Evolutionary conservation across 2,329 filamentous ascomycete species (phyloP).

Genomic region (Helicocarpus griseus): DNA sequence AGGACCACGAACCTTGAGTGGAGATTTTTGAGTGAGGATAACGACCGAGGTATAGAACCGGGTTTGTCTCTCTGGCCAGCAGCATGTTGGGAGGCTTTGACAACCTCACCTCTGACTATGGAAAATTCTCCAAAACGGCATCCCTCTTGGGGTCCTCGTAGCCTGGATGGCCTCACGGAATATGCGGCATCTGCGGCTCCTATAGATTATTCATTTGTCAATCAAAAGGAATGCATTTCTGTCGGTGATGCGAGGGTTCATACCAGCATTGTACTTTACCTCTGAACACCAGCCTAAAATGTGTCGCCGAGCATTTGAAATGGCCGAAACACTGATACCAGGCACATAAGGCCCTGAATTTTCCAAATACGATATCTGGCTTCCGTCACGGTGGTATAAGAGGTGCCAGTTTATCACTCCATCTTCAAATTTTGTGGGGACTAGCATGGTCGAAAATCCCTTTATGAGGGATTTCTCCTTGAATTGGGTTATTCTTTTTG

Average conservation of each 20-base stretch:
- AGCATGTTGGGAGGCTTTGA: too few relatives aligned
- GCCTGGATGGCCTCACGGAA: too few relatives aligned
- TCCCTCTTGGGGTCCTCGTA: too few relatives aligned
- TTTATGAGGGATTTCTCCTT: neutral
- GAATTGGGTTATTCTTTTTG: neutral
- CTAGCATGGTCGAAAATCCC: neutral
- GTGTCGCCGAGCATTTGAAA: neutral
- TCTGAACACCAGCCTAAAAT: neutral
- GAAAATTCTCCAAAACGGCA: too few relatives aligned
- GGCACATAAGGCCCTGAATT: neutral
- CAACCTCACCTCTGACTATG: too few relatives aligned
- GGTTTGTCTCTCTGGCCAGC: too few relatives aligned
- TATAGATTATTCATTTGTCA: neutral
- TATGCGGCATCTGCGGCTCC: too few relatives aligned
- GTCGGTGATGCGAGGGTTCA: neutral
- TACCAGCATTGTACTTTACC: neutral
- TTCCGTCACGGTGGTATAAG: neutral
- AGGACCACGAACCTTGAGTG: neutral
- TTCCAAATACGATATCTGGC: neutral
- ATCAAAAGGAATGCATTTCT: neutral
- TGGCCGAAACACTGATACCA: neutral
- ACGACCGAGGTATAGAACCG: neutral
- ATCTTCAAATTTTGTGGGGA: neutral
- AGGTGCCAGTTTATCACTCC: neutral
- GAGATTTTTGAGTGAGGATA: neutral